These are phyloP conservation scores for Botrytis hyacinthi DNA, from an alignment of 2,329 filamentous ascomycete genomes.

Conservation along the genomic window DNA sequence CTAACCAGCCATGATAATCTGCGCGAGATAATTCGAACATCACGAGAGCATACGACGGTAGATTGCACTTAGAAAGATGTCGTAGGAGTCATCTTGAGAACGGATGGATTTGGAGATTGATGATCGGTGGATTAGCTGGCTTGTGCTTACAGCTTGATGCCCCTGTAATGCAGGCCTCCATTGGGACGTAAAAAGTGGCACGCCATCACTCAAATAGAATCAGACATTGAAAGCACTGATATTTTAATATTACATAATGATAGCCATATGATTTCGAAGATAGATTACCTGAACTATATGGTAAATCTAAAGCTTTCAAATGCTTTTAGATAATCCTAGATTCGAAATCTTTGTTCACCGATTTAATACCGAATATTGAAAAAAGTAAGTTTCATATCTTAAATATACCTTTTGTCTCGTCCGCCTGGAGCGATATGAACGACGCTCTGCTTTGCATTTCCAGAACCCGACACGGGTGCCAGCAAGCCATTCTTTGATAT, in stretches of 20 bases:
- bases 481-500: not conserved
- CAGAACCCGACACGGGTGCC: not conserved
- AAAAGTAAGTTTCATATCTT: not conserved
- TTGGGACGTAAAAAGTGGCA: not conserved
- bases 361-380: not conserved
- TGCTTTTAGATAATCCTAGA: no score
- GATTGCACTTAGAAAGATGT: not conserved
- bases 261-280: not conserved
- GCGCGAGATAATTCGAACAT: slow-evolving; percentile 20
- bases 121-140: slow-evolving; percentile 35
- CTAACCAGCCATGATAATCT: slow-evolving; percentile 31
- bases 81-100: not conserved
- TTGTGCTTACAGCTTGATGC: slow-evolving; percentile 25
- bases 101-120: not conserved
- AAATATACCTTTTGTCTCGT: not conserved
- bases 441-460: not conserved
- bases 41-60: not conserved
- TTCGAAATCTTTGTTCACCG: no score
- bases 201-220: not conserved
- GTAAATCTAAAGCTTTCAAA: not conserved
- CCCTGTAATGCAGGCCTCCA: not conserved
- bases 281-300: not conserved
- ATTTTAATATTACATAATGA: not conserved
- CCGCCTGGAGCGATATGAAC: not conserved
- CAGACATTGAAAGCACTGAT: not conserved